These are phyloP conservation scores for Ilyonectria sp. DNA, from an alignment of 2,329 filamentous ascomycete species.

Conservation along the genomic window DNA sequence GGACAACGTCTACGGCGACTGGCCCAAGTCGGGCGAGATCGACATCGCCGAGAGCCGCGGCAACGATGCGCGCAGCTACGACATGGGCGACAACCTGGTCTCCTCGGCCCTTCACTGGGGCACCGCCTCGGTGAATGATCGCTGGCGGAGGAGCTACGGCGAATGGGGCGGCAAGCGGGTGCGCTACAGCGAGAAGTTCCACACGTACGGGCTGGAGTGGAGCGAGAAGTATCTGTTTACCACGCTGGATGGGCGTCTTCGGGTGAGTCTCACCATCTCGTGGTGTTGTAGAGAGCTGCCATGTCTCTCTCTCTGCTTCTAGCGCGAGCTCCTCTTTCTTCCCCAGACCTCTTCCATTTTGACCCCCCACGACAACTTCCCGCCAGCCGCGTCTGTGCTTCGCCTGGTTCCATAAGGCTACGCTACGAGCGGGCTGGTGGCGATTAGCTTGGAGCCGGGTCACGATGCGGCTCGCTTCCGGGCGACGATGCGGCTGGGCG, in stretches of 20 bases:
- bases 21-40: slow-evolving; percentile 68
- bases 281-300: slow-evolving; percentile 39
- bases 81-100: slow-evolving; percentile 55
- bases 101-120: slow-evolving; percentile 64
- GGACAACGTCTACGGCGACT: slow-evolving; percentile 62
- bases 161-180: slow-evolving; percentile 50
- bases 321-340: background rate
- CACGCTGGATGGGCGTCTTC: slow-evolving; percentile 62
- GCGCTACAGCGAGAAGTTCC: slow-evolving; percentile 58
- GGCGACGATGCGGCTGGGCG: no score
- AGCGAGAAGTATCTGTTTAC: slow-evolving; percentile 66
- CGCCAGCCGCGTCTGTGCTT: background rate
- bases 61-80: slow-evolving; percentile 56
- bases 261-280: slow-evolving; percentile 46
- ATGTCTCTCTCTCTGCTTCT: slow-evolving; percentile 26
- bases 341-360: background rate
- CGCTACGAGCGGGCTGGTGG: background rate
- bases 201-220: slow-evolving; percentile 68
- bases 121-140: slow-evolving; percentile 45
- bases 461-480: no score
- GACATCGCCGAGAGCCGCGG: slow-evolving; percentile 67
- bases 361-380: background rate
- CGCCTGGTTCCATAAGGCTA: background rate
- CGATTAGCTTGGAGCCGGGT: background rate
- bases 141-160: slow-evolving; percentile 51